These are phyloP conservation scores for Fraxinus latifolia DNA, from an alignment of 305 asterid species.

Conservation along the genomic window DNA sequence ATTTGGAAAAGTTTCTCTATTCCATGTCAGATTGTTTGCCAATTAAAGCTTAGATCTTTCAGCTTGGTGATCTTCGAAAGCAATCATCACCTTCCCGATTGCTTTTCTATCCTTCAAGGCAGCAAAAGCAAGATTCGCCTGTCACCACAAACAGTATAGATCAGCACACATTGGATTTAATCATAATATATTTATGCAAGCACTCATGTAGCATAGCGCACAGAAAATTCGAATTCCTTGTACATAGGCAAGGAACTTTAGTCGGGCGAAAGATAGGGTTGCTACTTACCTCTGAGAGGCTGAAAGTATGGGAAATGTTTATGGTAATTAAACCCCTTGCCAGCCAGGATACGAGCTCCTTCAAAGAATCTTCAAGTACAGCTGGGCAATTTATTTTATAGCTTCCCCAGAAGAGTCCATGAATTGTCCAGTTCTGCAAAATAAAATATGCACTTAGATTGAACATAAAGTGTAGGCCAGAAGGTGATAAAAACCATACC, in stretches of 20 bases:
- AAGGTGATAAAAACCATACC: not conserved
- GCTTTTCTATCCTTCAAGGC: slow-evolving; percentile 83
- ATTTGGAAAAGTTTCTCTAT: not conserved
- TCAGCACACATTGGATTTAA: not conserved
- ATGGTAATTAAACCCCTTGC: slow-evolving; percentile 63
- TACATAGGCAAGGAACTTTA: not conserved
- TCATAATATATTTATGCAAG: not conserved
- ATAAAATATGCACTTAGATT: not conserved
- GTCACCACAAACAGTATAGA: slow-evolving; percentile 22
- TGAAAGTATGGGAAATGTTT: slow-evolving; percentile 68
- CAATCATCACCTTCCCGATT: slow-evolving; percentile 86
- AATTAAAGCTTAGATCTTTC: slow-evolving; percentile 54
- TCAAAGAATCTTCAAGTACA: slow-evolving; percentile 70
- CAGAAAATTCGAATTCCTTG: slow-evolving; percentile 1
- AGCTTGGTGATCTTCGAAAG: slow-evolving; percentile 45
- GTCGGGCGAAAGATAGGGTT: not conserved
- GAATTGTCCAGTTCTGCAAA: slow-evolving; percentile 87
- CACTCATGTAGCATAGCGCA: not conserved
- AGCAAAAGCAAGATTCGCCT: slow-evolving; percentile 80
- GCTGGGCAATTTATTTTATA: slow-evolving; percentile 56
- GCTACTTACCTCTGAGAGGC: slow-evolving; percentile 58
- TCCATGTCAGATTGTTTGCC: not conserved
- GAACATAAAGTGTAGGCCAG: not conserved
- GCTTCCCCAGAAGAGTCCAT: slow-evolving; percentile 97
- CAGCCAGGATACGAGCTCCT: slow-evolving; percentile 80